Evolutionary conservation across 371 early-diverging fungal genomes (phyloP).

Genomic region (Mucor saturninus): DNA sequence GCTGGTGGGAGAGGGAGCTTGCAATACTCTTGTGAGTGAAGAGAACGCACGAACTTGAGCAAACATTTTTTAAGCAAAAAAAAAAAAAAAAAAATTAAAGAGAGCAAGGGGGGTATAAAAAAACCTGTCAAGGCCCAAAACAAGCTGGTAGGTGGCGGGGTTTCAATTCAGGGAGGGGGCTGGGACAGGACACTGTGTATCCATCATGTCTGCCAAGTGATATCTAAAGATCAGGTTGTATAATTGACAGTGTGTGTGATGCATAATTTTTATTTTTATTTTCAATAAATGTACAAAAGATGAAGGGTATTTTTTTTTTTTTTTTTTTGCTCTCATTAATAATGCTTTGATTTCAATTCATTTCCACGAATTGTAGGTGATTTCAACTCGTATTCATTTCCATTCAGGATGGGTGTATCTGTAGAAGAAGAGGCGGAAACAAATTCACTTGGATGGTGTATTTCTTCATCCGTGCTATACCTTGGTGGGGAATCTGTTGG

Average conservation of each 20-base stretch:
- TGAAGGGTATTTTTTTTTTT: too few relatives aligned
- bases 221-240: too few relatives aligned
- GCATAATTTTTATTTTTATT: too few relatives aligned
- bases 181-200: too few relatives aligned
- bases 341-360: too few relatives aligned
- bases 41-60: constrained; percentile 31
- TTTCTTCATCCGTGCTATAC: constrained; percentile 14
- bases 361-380: not conserved
- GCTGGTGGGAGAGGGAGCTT: constrained; percentile 17
- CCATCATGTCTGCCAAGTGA: too few relatives aligned
- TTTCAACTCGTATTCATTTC: constrained; percentile 29
- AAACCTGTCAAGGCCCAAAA: constrained; percentile 1
- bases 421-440: constrained; percentile 16
- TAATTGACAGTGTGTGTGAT: too few relatives aligned
- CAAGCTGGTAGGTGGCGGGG: too few relatives aligned
- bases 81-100: not conserved
- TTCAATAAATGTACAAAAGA: too few relatives aligned
- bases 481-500: constrained; percentile 17
- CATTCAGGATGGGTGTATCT: not conserved
- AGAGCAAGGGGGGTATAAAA: not conserved
- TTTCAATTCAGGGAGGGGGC: too few relatives aligned
- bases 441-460: constrained; percentile 7
- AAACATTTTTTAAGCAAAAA: constrained; percentile 14
- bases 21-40: constrained; percentile 18
- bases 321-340: too few relatives aligned